Evolutionary conservation across 441 rosid species (phyloP), one percentile per base, ranked within the genome.

Genomic region (Codiaeum variegatum): DNA sequence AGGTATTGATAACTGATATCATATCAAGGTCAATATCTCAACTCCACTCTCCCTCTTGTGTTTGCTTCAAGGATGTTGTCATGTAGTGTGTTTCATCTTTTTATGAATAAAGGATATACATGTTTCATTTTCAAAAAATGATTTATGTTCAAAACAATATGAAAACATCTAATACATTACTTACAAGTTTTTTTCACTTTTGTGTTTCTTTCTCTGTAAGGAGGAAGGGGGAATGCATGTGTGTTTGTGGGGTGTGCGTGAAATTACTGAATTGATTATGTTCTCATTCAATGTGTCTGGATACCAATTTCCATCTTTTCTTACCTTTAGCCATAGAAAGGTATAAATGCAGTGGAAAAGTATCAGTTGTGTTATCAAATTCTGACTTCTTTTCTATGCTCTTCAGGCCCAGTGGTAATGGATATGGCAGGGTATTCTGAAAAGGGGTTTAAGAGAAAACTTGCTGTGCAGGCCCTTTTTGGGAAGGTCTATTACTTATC

Each of bases 391-490:
- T 78, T 1, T 60, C 21, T 56, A 8, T 79, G 60, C 54, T 58
- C 65, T 74, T 81, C 87, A 92, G 97, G 98, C 67, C 98, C 98
- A 6, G 93, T 94, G 73, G 97, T 91, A 68, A 88, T 91, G 97
- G 86, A 90, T 46, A 75, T 87, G 88, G 75, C 93, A 56, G 94
- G 97, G 59, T 91, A 90, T 81, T 86, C 96, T 51, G 96, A 92
- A 55, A 90, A 81, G 72, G 98, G 98, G 52, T 92, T 93, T 77
- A 91, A 88, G 89, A 90, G 98, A 82, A 93, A 95, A 81, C 96
- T 95, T 31, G 97, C 98, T 0, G 96, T 95, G 74, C 96, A 91
- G 69, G 76, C 89, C 32, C 89, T 95, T 70, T 95, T 95, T 66
- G 96, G 96, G 46, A 92, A 92, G 82, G 85, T 94, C 55, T 91